These are phyloP conservation scores for Apiospora koreana DNA, from an alignment of 2,329 filamentous ascomycete species.

Conservation along the genomic window DNA sequence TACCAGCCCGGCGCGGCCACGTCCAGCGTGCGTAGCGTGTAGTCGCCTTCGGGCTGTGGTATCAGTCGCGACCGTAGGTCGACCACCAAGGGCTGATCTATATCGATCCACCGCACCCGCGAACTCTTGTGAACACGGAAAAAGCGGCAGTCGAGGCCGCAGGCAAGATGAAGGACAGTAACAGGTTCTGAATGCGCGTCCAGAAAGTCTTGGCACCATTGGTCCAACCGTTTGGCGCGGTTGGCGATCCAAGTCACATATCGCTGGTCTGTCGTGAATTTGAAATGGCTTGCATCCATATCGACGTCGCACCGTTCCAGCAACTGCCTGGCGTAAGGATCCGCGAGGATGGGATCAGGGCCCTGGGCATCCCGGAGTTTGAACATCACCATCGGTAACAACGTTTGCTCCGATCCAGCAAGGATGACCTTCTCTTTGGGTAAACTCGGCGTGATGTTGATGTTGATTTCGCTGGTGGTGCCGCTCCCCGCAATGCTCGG, in stretches of 20 bases:
- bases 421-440: slow-evolving; percentile 19
- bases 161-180: slow-evolving; percentile 26
- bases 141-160: slow-evolving; percentile 25
- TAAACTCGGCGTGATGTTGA: background rate
- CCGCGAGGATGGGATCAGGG: slow-evolving; percentile 20
- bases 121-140: slow-evolving; percentile 16
- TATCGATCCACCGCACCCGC: slow-evolving; percentile 25
- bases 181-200: slow-evolving; percentile 21
- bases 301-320: slow-evolving; percentile 23
- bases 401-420: slow-evolving; percentile 23
- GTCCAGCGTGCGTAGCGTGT: slow-evolving; percentile 17
- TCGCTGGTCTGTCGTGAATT: slow-evolving; percentile 17
- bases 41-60: slow-evolving; percentile 16
- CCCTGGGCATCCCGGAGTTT: slow-evolving; percentile 21
- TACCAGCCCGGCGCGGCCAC: slow-evolving; percentile 24
- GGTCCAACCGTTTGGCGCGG: slow-evolving; percentile 22
- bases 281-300: slow-evolving; percentile 18
- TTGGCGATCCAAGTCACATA: slow-evolving; percentile 21
- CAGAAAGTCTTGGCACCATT: slow-evolving; percentile 24
- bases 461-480: background rate
- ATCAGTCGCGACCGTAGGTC: slow-evolving; percentile 22
- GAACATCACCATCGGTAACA: slow-evolving; percentile 21
- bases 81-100: slow-evolving; percentile 24
- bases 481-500: background rate
- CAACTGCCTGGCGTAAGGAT: slow-evolving; percentile 19